phyloP scores from a whole-genome alignment of 1,284 basidiomycete genomes.

The Boletellus deceptivus region DNA sequence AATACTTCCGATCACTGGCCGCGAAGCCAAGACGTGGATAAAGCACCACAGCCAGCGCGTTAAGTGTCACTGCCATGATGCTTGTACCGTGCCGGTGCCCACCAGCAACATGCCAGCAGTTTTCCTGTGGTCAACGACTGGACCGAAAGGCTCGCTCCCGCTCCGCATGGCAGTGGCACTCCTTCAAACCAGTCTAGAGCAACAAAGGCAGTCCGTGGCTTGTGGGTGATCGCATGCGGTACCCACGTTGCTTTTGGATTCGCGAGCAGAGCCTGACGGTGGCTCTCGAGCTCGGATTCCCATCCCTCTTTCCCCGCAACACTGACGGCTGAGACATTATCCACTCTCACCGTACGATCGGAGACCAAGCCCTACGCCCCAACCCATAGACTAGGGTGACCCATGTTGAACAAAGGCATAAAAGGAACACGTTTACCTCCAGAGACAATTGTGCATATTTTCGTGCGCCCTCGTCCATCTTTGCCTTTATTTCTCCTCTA shows the following conservation, averaged over 20 bases:
- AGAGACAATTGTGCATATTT: background rate
- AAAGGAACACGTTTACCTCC: background rate
- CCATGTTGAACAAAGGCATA: background rate
- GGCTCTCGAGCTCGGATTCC: background rate
- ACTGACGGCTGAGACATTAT: background rate
- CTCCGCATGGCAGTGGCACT: background rate
- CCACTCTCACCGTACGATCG: background rate
- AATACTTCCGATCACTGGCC: background rate
- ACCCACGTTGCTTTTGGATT: background rate
- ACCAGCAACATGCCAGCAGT: background rate
- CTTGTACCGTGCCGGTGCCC: background rate
- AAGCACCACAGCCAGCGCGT: background rate
- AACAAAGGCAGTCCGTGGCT: background rate
- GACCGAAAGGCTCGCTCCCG: background rate
- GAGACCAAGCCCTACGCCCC: background rate
- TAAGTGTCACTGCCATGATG: background rate
- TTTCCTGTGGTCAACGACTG: background rate
- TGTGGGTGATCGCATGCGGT: background rate
- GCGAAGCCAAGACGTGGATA: background rate
- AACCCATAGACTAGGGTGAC: background rate
- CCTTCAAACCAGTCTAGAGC: background rate
- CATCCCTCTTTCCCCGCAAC: background rate
- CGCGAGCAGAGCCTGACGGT: background rate
- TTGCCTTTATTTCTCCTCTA: background rate
- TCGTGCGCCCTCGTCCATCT: background rate